Conservation (phyloP, 2,329 filamentous ascomycete species). For the Xylariomycetidae sp. region DNA sequence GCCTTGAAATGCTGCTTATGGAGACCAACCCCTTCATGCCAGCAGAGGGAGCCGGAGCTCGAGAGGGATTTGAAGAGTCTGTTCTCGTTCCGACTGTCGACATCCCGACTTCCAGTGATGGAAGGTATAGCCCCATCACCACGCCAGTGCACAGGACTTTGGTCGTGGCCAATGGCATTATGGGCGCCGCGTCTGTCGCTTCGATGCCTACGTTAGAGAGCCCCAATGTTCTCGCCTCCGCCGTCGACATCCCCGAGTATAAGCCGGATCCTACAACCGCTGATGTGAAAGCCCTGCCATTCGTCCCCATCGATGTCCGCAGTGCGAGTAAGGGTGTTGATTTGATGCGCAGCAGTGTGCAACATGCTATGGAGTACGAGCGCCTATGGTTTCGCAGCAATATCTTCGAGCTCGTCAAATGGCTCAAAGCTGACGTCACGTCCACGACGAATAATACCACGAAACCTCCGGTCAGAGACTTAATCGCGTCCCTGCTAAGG, state of each 20-base stretch:
- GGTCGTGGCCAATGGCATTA: constrained; percentile 65
- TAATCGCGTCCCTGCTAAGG: constrained; percentile 62
- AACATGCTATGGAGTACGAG: constrained; percentile 67
- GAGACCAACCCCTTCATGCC: constrained; percentile 43
- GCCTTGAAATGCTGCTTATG: constrained; percentile 58
- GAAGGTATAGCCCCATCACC: constrained; percentile 59
- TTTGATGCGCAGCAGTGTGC: constrained; percentile 62
- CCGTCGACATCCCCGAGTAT: constrained; percentile 51
- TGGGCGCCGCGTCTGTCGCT: constrained; percentile 54
- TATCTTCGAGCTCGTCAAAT: constrained; percentile 56
- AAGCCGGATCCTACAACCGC: constrained; percentile 27
- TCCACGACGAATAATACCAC: constrained; percentile 38
- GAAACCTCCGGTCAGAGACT: constrained; percentile 58
- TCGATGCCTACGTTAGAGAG: constrained; percentile 34
- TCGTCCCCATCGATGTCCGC: constrained; percentile 57
- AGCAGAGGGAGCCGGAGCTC: constrained; percentile 31
- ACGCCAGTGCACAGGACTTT: constrained; percentile 82
- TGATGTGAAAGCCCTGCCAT: constrained; percentile 35
- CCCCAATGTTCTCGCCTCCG: constrained; percentile 42
- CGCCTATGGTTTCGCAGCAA: constrained; percentile 69
- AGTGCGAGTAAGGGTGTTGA: constrained; percentile 57
- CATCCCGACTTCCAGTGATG: constrained; percentile 58
- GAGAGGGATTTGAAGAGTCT: constrained; percentile 50
- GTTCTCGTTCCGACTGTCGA: constrained; percentile 72
- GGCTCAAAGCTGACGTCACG: constrained; percentile 51